These are phyloP conservation scores for Syzygium syzygioides DNA, from an alignment of 441 rosid species.

Conservation along the genomic window DNA sequence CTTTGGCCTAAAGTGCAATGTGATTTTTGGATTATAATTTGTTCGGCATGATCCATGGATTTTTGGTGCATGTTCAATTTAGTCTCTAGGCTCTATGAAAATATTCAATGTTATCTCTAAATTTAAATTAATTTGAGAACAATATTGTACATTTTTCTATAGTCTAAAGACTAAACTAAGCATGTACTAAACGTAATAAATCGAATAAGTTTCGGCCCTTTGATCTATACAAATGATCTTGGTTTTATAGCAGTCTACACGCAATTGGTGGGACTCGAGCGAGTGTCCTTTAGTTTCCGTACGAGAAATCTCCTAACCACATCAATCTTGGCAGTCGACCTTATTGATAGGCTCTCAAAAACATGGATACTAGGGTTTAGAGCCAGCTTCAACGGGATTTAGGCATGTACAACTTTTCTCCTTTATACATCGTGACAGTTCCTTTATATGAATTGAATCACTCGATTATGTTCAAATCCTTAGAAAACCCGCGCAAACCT, in stretches of 20 bases:
- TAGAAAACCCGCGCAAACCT: not conserved
- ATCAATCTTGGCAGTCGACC: not conserved
- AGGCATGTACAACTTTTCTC: not conserved
- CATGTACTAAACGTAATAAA: not conserved
- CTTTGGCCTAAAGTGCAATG: too few species aligned
- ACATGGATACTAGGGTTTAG: not conserved
- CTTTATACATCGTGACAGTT: too few species aligned
- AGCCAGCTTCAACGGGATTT: too few species aligned
- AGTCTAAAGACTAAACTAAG: too few species aligned
- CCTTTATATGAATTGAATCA: not conserved
- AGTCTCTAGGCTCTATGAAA: too few species aligned
- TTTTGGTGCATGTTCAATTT: too few species aligned
- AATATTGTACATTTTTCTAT: too few species aligned
- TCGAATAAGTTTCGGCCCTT: accelerated
- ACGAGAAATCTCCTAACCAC: not conserved
- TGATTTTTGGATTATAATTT: too few species aligned
- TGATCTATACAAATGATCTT: accelerated
- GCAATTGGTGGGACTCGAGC: accelerated
- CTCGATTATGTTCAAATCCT: not conserved
- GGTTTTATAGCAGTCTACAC: accelerated
- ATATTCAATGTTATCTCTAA: too few species aligned
- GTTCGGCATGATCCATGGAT: too few species aligned
- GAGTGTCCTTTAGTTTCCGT: accelerated
- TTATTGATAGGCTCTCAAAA: not conserved
- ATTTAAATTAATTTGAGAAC: too few species aligned